A percentile compares a stretch with the other conserved stretches of the same genome.
Conservation (phyloP, 441 rosid genomes). For the Erodium texanum region DNA sequence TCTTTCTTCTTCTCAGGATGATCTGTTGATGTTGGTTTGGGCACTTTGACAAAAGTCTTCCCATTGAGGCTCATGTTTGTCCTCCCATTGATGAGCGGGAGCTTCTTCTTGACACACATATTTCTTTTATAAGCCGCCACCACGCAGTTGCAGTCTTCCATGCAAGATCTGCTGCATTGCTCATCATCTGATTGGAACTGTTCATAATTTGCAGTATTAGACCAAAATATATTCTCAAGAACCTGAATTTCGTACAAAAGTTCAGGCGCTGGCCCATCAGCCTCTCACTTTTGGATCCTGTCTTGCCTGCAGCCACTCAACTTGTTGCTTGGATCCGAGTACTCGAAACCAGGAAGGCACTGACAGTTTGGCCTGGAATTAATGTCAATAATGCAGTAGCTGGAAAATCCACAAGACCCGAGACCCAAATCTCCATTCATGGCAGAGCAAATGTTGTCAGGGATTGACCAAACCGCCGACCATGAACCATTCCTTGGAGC, state of each 20-base stretch:
- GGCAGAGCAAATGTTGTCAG: neutral
- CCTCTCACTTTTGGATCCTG: neutral
- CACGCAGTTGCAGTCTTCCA: conserved; percentile 8
- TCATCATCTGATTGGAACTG: neutral
- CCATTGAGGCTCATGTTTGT: neutral
- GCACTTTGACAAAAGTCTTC: neutral
- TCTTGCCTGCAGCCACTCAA: neutral
- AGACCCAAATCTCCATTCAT: neutral
- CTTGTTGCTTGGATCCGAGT: neutral
- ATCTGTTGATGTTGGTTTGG: neutral
- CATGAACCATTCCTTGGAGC: neutral
- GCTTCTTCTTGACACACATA: neutral
- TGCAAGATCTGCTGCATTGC: conserved; percentile 9
- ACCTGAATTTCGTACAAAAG: neutral
- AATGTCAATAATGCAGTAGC: neutral
- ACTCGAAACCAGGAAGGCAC: conserved; percentile 11
- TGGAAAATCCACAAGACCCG: neutral
- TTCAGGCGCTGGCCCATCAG: neutral
- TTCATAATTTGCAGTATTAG: neutral
- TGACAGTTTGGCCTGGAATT: neutral
- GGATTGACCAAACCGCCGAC: neutral
- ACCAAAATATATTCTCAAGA: neutral
- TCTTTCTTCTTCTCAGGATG: neutral
- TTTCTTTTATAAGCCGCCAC: neutral
- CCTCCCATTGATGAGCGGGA: conserved; percentile 5